Evolutionary conservation across 306 rosid genomes (phyloP), one percentile per base, ranked within the genome.

Genomic region (Vachellia pachyceras): DNA sequence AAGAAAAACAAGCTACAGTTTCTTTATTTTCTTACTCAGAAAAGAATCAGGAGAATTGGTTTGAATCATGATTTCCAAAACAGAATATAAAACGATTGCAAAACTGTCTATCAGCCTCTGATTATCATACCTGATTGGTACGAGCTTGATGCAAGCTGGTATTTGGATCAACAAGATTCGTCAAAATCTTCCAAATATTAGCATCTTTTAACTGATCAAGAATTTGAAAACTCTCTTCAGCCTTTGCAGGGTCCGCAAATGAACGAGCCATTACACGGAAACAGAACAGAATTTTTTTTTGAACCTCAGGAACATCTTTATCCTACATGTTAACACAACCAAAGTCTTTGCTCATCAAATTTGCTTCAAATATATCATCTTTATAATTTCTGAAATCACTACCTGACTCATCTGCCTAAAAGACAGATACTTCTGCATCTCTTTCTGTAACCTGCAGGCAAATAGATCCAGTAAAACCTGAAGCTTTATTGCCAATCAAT

Each of bases 201-300:
- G 88, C 85, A 80, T 95, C 98, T 86, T 95, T 88, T 86, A 95
- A 84, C 77, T 93, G 97, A 90, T 93, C 97, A 85, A 95, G 94
- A 84, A 88, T 86, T 91, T 88, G 97, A 85, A 90, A 95, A 80
- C 83, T 90, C 89, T 95, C 97, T 77, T 95, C 99, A 39, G 97
- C 97, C 88, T 90, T 94, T 82, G 73, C 71, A 52, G 98, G 91
- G 69, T 95, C 98, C 71, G 92, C 89, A 89, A 93, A 95, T 33
- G 97, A 95, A 25, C 99, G 98, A 69, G 99, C 88, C 97, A 95
- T 93, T 45, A 89, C 73, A 57, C 98, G 94, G 73, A 95, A 91
- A 86, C 97, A 84, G 80, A 87, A 93, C 20, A 81, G 14, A 29
- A 93, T 84, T 87, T 93, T 95, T 70, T 95, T 95, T 77, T 93